Percentiles rank a stretch among this genome's conserved stretches.
Conservation (phyloP, 805 yeast genomes). For the Candida xyloterini region DNA sequence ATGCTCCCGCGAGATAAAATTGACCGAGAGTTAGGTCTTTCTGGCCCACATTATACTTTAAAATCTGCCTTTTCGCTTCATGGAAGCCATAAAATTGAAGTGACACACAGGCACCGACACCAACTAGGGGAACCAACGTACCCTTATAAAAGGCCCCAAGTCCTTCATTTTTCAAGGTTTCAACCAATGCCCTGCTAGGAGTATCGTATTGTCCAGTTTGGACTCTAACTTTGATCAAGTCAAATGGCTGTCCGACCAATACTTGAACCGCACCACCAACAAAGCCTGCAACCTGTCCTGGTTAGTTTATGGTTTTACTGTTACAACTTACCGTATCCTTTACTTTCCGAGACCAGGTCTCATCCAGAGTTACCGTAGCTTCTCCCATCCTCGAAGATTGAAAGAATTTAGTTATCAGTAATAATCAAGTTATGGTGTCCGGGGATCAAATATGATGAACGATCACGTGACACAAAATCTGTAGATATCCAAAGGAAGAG, state of each 20-base stretch:
- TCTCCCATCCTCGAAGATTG: neutral
- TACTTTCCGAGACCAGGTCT: conserved; percentile 41
- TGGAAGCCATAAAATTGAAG: conserved; percentile 70
- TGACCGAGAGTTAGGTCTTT: conserved; percentile 47
- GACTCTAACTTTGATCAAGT: conserved; percentile 64
- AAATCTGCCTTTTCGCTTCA: conserved; percentile 59
- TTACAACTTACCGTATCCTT: conserved; percentile 44
- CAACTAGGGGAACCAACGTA: conserved; percentile 65
- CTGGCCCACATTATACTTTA: conserved; percentile 28
- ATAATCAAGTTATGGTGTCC: no score
- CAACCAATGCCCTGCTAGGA: conserved; percentile 48
- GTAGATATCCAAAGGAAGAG: neutral
- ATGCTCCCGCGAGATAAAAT: conserved; percentile 59
- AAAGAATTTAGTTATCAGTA: neutral
- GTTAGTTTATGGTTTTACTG: conserved; percentile 1
- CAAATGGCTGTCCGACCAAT: conserved; percentile 64
- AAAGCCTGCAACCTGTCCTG: conserved; percentile 43
- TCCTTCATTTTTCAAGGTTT: conserved; percentile 59
- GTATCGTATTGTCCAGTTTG: conserved; percentile 65
- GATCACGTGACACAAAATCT: conserved; percentile 22
- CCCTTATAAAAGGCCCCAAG: conserved; percentile 63
- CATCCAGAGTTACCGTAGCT: conserved; percentile 23
- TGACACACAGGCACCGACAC: conserved; percentile 69
- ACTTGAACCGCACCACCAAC: conserved; percentile 56
- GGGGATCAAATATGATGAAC: conserved; percentile 11